A percentile compares a stretch with the other conserved stretches of the same genome.
Evolutionary conservation across 805 yeast genomes (phyloP).

Genomic region (Ogataea trehalophila): DNA sequence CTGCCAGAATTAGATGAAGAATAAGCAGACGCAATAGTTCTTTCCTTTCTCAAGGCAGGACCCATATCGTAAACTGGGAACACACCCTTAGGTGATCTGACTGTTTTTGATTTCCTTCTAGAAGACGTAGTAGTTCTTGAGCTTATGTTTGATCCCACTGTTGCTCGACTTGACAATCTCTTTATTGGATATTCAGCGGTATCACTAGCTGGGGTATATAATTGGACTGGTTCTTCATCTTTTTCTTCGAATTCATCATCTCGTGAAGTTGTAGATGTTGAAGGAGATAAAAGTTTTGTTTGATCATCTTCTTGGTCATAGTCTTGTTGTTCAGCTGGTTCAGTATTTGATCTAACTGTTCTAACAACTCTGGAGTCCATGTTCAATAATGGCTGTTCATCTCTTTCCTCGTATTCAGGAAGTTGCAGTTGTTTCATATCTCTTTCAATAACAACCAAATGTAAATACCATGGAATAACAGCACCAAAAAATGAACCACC

Average conservation of each 20-base stretch:
- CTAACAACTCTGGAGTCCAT: constrained; percentile 77
- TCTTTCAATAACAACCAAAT: constrained; percentile 64
- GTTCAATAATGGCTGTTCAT: constrained; percentile 75
- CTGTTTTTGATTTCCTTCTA: neutral
- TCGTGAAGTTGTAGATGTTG: neutral
- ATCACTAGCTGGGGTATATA: neutral
- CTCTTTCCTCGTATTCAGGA: constrained; percentile 66
- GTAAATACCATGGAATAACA: constrained; percentile 67
- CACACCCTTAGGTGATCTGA: constrained; percentile 67
- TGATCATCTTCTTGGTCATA: neutral
- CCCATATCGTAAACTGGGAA: constrained; percentile 83
- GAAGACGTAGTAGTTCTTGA: constrained; percentile 1
- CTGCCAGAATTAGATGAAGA: neutral
- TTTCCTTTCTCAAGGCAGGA: constrained; percentile 50
- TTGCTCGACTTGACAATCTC: neutral
- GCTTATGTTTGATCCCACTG: neutral
- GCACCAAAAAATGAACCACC: constrained; percentile 73
- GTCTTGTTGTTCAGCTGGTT: neutral
- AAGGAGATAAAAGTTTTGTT: neutral
- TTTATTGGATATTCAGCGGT: neutral
- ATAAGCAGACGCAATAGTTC: constrained; percentile 47
- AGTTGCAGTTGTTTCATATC: constrained; percentile 58
- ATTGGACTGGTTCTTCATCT: constrained; percentile 1
- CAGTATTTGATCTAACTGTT: constrained; percentile 18
- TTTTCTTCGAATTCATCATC: constrained; percentile 1